phyloP scores from a whole-genome alignment of 2,329 filamentous ascomycete genomes.

The Sphaceloma murrayae region DNA sequence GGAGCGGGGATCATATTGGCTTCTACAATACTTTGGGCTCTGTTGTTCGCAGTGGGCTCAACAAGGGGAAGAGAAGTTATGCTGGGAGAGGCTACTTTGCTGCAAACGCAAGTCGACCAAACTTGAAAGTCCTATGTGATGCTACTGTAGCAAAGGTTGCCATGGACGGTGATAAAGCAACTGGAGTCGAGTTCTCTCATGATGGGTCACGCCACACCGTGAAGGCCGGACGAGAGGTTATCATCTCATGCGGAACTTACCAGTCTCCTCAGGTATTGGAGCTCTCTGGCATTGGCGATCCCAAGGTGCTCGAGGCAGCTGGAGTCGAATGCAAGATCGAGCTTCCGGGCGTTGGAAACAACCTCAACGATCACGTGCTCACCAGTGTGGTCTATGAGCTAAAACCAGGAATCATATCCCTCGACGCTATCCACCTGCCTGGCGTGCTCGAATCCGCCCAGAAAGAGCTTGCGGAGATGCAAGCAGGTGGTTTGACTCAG shows the following conservation, averaged over 20 bases:
- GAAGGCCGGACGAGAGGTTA: constrained; percentile 38
- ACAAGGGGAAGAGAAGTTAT: constrained; percentile 30
- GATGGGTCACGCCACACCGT: constrained; percentile 29
- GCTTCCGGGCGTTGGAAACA: constrained; percentile 35
- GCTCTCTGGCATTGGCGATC: constrained; percentile 47
- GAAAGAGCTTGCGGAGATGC: constrained; percentile 27
- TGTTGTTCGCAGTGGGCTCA: constrained; percentile 23
- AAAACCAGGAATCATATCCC: constrained; percentile 23
- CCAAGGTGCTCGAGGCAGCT: constrained; percentile 32
- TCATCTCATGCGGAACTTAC: constrained; percentile 47
- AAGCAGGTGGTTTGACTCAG: constrained; percentile 27
- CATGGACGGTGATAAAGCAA: constrained; percentile 25
- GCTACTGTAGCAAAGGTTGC: constrained; percentile 25
- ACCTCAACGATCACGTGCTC: constrained; percentile 22
- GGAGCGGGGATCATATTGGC: constrained; percentile 31
- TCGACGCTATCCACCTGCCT: constrained; percentile 27
- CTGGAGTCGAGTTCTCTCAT: constrained; percentile 35
- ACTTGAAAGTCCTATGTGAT: constrained; percentile 33
- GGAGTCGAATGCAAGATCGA: constrained; percentile 35
- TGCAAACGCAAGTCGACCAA: constrained; percentile 32
- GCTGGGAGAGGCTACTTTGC: constrained; percentile 31
- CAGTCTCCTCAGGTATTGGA: constrained; percentile 49
- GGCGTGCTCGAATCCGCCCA: constrained; percentile 27
- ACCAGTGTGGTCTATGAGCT: constrained; percentile 22
- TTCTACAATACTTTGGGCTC: constrained; percentile 28